Conservation (phyloP, 2,329 filamentous ascomycete species). For the Periconia digitata region DNA sequence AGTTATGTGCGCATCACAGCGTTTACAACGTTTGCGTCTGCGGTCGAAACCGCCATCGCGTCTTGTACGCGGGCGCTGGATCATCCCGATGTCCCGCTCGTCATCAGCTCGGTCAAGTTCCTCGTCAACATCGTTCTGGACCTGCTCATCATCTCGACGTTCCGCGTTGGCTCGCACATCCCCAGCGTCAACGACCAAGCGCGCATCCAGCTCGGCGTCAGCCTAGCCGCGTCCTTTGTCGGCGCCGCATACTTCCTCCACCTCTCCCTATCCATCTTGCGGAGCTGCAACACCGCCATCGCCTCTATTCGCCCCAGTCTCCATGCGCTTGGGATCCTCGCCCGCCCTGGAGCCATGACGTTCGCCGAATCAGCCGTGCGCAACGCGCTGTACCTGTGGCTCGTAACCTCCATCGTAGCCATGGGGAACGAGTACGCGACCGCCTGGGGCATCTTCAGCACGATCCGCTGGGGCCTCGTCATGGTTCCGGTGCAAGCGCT, state of each 20-base stretch:
- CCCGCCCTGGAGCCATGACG: conserved; percentile 60
- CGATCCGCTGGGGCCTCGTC: conserved; percentile 71
- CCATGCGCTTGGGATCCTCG: conserved; percentile 42
- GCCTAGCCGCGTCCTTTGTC: conserved; percentile 30
- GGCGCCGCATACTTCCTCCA: conserved; percentile 64
- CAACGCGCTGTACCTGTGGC: conserved; percentile 72
- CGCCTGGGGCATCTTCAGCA: conserved; percentile 73
- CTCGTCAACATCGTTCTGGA: conserved; percentile 68
- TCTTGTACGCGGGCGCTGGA: conserved; percentile 66
- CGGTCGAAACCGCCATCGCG: conserved; percentile 64
- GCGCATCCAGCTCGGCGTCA: conserved; percentile 62
- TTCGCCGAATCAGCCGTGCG: conserved; percentile 67
- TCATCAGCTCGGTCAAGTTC: conserved; percentile 67
- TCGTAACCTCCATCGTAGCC: conserved; percentile 64
- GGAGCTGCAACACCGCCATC: conserved; percentile 9
- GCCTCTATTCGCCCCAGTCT: not conserved
- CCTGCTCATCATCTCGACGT: conserved; percentile 65
- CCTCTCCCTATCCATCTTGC: conserved; percentile 36
- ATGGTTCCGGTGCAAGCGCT: conserved; percentile 72
- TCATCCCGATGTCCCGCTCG: conserved; percentile 67
- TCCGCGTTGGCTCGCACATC: conserved; percentile 57
- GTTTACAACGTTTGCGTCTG: conserved; percentile 63
- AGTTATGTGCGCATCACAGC: conserved; percentile 67
- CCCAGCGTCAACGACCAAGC: conserved; percentile 68
- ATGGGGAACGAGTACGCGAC: conserved; percentile 68